Conservation (phyloP, 257 asterid genomes). For the Apocynum venetum region DNA sequence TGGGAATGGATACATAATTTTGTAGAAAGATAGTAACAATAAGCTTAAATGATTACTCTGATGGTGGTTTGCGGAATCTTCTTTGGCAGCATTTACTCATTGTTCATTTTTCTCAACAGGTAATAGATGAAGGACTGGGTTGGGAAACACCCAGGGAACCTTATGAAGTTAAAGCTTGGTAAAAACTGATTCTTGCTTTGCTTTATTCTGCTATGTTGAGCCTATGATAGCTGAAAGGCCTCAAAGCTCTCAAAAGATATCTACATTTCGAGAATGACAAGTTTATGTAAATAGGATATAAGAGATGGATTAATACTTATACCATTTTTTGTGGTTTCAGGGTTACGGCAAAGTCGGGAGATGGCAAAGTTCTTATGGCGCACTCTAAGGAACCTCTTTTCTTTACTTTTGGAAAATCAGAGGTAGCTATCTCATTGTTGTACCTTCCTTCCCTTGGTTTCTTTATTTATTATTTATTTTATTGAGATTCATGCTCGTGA, state of each 20-base stretch:
- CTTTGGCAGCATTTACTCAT: not conserved
- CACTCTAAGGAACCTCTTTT: conserved; percentile 61
- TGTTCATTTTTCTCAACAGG: conserved; percentile 44
- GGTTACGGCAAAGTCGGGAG: conserved; percentile 78
- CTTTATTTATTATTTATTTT: not conserved
- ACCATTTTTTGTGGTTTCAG: conserved; percentile 30
- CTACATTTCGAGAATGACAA: not conserved
- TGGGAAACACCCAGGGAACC: conserved; percentile 99
- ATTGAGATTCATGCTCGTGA: conserved; percentile 9
- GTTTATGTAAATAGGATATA: not conserved
- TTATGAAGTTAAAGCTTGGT: conserved; percentile 91
- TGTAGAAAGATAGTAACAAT: not conserved
- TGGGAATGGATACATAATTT: not conserved
- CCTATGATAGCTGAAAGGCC: not conserved
- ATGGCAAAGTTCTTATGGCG: conserved; percentile 60
- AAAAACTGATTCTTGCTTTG: conserved; percentile 20
- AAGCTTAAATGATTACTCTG: not conserved
- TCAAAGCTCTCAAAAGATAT: not conserved
- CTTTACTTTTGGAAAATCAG: conserved; percentile 89
- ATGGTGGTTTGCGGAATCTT: not conserved
- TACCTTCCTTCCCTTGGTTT: not conserved
- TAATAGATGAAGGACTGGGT: conserved; percentile 76
- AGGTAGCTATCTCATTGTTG: conserved; percentile 40
- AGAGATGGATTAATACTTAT: not conserved
- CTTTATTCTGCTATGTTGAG: conserved; percentile 14